These are phyloP conservation scores for Globisporangium lucens DNA, from an alignment of 352 stramenopile species.

Conservation along the genomic window DNA sequence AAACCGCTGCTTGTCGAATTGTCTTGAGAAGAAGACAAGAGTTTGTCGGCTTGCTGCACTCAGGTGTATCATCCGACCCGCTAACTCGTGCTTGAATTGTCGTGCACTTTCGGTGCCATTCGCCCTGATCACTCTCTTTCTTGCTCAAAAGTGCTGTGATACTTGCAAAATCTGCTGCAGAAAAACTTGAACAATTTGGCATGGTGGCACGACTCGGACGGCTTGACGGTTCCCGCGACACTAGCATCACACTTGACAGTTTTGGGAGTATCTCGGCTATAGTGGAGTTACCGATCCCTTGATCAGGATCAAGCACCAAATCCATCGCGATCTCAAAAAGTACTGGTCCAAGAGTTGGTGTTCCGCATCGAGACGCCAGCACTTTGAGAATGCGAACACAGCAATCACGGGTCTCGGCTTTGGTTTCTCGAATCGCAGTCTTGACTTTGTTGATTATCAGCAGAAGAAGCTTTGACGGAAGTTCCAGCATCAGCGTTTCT, in stretches of 20 bases:
- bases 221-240: constrained; percentile 10
- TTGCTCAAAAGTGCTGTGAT: constrained; percentile 35
- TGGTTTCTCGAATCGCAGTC: not conserved
- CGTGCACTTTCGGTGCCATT: constrained; percentile 37
- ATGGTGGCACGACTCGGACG: constrained; percentile 5
- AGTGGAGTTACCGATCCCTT: not conserved
- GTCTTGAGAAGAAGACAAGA: constrained; percentile 25
- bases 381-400: constrained; percentile 16
- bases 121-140: constrained; percentile 22
- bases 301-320: constrained; percentile 16
- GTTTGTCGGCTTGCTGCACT: constrained; percentile 10
- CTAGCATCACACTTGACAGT: constrained; percentile 3
- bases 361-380: constrained; percentile 7
- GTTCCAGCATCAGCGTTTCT: not conserved
- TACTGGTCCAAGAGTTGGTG: constrained; percentile 1
- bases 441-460: constrained; percentile 12
- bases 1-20: constrained; percentile 53
- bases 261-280: constrained; percentile 9
- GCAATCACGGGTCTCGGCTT: not conserved
- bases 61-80: not conserved
- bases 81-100: constrained; percentile 8
- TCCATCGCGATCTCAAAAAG: constrained; percentile 19
- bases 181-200: constrained; percentile 20
- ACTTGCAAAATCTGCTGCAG: constrained; percentile 40
- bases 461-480: constrained; percentile 2